Conservation (phyloP, 805 yeast genomes). For the Cyberlindnera xishuangbannaensis region DNA sequence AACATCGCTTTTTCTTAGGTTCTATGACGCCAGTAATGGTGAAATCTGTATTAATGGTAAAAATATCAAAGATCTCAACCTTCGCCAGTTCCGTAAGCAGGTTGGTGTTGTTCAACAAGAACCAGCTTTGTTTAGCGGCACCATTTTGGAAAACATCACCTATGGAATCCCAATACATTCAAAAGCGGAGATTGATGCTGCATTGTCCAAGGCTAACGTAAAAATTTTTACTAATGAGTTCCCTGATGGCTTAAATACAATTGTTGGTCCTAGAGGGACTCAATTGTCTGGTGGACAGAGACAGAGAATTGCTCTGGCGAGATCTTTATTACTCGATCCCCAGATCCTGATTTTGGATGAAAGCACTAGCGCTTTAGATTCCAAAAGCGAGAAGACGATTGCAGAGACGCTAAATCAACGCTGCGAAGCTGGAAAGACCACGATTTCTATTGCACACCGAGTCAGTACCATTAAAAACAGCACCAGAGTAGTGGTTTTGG, state of each 20-base stretch:
- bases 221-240: conserved; percentile 59
- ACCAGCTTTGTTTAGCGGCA: conserved; percentile 82
- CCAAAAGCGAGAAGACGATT: conserved; percentile 81
- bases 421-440: conserved; percentile 53
- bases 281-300: conserved; percentile 94
- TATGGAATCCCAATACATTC: conserved; percentile 62
- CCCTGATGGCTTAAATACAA: conserved; percentile 78
- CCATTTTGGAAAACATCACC: conserved; percentile 74
- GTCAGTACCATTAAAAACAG: conserved; percentile 82
- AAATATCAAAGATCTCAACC: conserved; percentile 56
- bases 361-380: conserved; percentile 91
- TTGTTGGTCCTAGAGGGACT: conserved; percentile 81
- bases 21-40: conserved; percentile 75
- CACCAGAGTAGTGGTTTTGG: conserved; percentile 74
- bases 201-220: conserved; percentile 70
- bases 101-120: conserved; percentile 94
- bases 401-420: conserved; percentile 62
- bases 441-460: conserved; percentile 89
- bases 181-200: conserved; percentile 53
- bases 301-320: conserved; percentile 86
- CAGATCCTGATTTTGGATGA: conserved; percentile 82
- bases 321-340: conserved; percentile 78
- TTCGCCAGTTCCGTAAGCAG: conserved; percentile 65
- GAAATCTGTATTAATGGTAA: conserved; percentile 57
- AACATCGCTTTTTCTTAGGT: conserved; percentile 69